A percentile compares a stretch with the other conserved stretches of the same genome.
phyloP scores from a whole-genome alignment of 306 rosid species.

The Canavalia gladiata region DNA sequence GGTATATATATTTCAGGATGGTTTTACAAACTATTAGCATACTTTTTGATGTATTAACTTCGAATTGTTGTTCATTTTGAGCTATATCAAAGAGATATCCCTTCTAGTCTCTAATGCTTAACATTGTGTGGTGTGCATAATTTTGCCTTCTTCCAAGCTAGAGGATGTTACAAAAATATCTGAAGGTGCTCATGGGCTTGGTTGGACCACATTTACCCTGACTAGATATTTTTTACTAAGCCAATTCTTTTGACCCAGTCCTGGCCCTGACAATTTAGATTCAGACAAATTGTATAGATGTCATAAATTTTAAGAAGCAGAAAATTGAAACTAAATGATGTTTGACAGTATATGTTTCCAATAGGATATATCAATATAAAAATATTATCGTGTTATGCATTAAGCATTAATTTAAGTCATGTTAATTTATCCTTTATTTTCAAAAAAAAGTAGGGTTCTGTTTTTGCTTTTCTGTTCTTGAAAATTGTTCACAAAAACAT shows the following conservation, averaged over 20 bases:
- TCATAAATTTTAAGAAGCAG: neutral
- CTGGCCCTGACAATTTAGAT: neutral
- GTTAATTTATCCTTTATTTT: too few relatives aligned
- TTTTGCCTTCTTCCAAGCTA: neutral
- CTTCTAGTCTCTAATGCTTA: constrained; percentile 8
- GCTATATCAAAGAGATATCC: constrained; percentile 39
- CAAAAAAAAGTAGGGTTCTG: neutral
- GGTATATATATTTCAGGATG: constrained; percentile 59
- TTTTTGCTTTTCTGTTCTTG: constrained; percentile 7
- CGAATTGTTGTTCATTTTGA: neutral
- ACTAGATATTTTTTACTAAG: neutral
- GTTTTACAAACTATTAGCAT: neutral
- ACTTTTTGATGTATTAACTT: neutral
- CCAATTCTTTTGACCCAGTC: neutral
- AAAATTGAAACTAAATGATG: neutral
- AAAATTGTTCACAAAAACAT: neutral
- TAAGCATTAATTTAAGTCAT: too few relatives aligned
- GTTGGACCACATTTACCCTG: neutral
- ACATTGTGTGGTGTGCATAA: neutral
- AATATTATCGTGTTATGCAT: neutral
- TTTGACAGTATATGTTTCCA: neutral
- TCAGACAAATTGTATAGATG: neutral
- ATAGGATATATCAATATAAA: neutral
- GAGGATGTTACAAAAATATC: neutral
- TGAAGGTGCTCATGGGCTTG: neutral